Conservation (phyloP, 441 rosid genomes). For the Bocquillonia castaneifolia region DNA sequence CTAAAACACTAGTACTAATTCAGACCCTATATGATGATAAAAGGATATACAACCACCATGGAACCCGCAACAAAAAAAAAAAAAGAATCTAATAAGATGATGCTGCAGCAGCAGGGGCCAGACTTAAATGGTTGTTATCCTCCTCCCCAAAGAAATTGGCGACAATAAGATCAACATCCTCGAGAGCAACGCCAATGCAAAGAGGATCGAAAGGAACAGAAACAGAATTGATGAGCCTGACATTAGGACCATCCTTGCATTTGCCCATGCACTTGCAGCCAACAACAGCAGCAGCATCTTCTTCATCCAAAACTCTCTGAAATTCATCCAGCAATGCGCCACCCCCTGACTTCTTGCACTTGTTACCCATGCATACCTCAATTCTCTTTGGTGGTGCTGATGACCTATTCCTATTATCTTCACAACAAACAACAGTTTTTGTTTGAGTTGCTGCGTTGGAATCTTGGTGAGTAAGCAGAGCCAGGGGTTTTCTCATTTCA, state of each 20-base stretch:
- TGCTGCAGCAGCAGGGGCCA: conserved; percentile 24
- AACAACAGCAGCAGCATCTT: conserved; percentile 45
- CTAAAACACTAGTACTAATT: no score
- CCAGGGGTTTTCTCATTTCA: conserved; percentile 39
- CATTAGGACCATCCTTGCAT: conserved; percentile 81
- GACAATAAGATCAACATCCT: conserved; percentile 53
- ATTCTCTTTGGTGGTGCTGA: conserved; percentile 28
- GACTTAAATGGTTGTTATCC: conserved; percentile 3
- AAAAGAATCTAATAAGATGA: no score
- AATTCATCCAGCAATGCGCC: conserved; percentile 53
- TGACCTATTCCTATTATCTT: background rate
- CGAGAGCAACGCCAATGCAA: conserved; percentile 61
- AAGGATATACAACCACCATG: no score
- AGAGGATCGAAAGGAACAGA: conserved; percentile 40
- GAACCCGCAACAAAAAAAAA: no score
- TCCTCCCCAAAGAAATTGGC: conserved; percentile 36
- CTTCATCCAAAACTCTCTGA: conserved; percentile 38
- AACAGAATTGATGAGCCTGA: conserved; percentile 35
- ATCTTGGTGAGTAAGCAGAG: no score
- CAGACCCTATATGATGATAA: no score
- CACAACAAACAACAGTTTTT: background rate
- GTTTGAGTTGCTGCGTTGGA: background rate
- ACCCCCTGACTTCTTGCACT: conserved; percentile 68
- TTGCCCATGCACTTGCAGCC: conserved; percentile 83
- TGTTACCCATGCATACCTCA: conserved; percentile 78